Conservation (phyloP, 352 stramenopile genomes). For the Phytopythium delawarense region DNA sequence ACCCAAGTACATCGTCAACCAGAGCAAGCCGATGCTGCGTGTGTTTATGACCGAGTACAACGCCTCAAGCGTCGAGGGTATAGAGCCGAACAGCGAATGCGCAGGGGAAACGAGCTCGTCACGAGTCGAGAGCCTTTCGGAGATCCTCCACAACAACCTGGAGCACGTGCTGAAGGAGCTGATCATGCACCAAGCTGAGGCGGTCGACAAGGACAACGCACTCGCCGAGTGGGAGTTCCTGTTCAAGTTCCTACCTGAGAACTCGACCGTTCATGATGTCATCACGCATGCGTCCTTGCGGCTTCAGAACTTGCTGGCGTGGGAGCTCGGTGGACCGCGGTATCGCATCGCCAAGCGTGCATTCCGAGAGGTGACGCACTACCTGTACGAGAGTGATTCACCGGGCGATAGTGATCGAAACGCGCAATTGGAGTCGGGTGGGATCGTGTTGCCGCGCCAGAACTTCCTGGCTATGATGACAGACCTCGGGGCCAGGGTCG, state of each 20-base stretch:
- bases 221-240: conserved; percentile 70
- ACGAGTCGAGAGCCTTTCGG: conserved; percentile 24
- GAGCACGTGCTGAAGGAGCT: conserved; percentile 59
- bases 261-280: conserved; percentile 53
- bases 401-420: conserved; percentile 16
- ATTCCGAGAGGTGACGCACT: conserved; percentile 51
- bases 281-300: conserved; percentile 47
- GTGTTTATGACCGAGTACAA: conserved; percentile 36
- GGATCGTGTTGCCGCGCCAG: conserved; percentile 57
- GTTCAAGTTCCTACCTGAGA: conserved; percentile 59
- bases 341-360: conserved; percentile 46
- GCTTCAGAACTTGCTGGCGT: conserved; percentile 56
- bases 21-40: conserved; percentile 52
- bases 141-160: conserved; percentile 42
- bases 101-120: conserved; percentile 11
- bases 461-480: conserved; percentile 86
- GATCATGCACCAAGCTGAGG: conserved; percentile 59
- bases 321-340: conserved; percentile 58
- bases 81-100: conserved; percentile 16
- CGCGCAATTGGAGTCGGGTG: conserved; percentile 16
- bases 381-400: conserved; percentile 27
- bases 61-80: conserved; percentile 15
- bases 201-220: conserved; percentile 40
- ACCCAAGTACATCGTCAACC: conserved; percentile 53
- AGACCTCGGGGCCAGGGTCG: conserved; percentile 63